A percentile compares a stretch with the other conserved stretches of the same genome.
Evolutionary conservation across 805 yeast species (phyloP).

Genomic region (Saccharomycopsis sp.): DNA sequence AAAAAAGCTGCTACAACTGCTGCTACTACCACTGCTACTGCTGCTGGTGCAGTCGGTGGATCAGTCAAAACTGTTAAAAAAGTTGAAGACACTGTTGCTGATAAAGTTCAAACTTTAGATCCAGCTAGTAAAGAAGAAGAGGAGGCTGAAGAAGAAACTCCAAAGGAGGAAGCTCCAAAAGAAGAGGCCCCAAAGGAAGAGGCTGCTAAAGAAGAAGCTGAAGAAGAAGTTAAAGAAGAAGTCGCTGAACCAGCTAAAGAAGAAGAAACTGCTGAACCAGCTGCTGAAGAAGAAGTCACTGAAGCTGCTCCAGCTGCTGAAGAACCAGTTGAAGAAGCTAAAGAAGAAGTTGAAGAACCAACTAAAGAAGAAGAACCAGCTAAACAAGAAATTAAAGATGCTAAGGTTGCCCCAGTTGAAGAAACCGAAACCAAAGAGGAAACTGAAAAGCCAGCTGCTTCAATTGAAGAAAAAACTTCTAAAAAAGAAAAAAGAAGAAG

Average conservation of each 20-base stretch:
- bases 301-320: constrained; percentile 22
- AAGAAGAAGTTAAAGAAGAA: constrained; percentile 18
- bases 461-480: constrained; percentile 14
- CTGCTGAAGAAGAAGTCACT: constrained; percentile 25
- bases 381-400: constrained; percentile 20
- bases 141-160: constrained; percentile 18
- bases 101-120: constrained; percentile 15
- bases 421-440: constrained; percentile 18
- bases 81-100: constrained; percentile 17
- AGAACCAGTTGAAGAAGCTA: constrained; percentile 15
- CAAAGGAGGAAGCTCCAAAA: constrained; percentile 15
- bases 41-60: constrained; percentile 20
- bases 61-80: constrained; percentile 13
- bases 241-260: constrained; percentile 16
- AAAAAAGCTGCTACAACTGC: constrained; percentile 3
- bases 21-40: constrained; percentile 20
- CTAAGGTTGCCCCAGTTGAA: constrained; percentile 22
- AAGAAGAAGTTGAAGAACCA: constrained; percentile 7
- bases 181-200: constrained; percentile 17
- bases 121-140: constrained; percentile 19
- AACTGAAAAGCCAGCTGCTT: constrained; percentile 19
- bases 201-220: constrained; percentile 10
- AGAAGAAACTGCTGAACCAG: constrained; percentile 13
- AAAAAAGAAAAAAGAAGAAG: constrained; percentile 34
- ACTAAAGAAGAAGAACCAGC: constrained; percentile 4